These are phyloP conservation scores for Colletotrichum noveboracense DNA, from an alignment of 2,329 filamentous ascomycete genomes.

Conservation along the genomic window DNA sequence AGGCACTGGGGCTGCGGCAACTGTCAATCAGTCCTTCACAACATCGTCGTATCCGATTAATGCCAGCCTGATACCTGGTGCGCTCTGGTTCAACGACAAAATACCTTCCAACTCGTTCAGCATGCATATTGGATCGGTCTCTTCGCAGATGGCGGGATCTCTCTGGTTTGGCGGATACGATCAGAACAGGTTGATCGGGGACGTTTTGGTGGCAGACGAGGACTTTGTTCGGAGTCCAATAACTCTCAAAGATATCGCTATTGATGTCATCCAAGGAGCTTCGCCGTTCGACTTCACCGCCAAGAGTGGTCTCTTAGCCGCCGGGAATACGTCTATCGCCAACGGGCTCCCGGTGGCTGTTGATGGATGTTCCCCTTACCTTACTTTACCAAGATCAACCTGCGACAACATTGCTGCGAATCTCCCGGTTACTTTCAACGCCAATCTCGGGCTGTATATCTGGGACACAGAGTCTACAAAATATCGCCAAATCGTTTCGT, in stretches of 20 bases:
- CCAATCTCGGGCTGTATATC: slow-evolving; percentile 41
- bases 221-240: slow-evolving; percentile 27
- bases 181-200: slow-evolving; percentile 39
- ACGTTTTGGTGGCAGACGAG: slow-evolving; percentile 27
- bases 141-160: slow-evolving; percentile 35
- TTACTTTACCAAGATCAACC: slow-evolving; percentile 42
- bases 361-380: slow-evolving; percentile 43
- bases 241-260: slow-evolving; percentile 40
- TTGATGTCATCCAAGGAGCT: slow-evolving; percentile 43
- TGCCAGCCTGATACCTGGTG: slow-evolving; percentile 34
- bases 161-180: slow-evolving; percentile 47
- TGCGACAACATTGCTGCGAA: slow-evolving; percentile 42
- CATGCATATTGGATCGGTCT: slow-evolving; percentile 46
- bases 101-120: slow-evolving; percentile 45
- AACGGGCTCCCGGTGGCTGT: slow-evolving; percentile 33
- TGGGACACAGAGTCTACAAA: slow-evolving; percentile 40
- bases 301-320: slow-evolving; percentile 31
- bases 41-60: slow-evolving; percentile 26
- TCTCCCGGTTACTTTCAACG: slow-evolving; percentile 41
- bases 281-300: slow-evolving; percentile 41
- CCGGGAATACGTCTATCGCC: slow-evolving; percentile 28
- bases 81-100: slow-evolving; percentile 24
- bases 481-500: slow-evolving; percentile 42
- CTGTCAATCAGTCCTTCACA: slow-evolving; percentile 32
- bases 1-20: slow-evolving; percentile 30